Evolutionary conservation across 2,329 filamentous ascomycete species (phyloP).

Genomic region (Cercospora sojina): DNA sequence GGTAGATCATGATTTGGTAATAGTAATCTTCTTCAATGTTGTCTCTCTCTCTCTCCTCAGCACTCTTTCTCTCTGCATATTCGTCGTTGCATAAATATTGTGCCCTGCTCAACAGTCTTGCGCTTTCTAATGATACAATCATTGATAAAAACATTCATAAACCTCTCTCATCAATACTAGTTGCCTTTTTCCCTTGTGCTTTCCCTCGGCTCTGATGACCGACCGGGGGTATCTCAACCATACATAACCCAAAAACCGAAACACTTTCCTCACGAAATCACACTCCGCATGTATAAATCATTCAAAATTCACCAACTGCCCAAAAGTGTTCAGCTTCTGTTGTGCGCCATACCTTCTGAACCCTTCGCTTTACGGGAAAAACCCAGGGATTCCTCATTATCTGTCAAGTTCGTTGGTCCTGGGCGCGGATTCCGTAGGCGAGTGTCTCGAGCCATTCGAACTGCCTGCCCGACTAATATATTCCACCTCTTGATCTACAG

Average conservation of each 20-base stretch:
- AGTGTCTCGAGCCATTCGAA: neutral
- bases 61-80: too few species aligned
- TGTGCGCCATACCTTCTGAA: neutral
- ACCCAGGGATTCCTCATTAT: neutral
- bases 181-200: neutral
- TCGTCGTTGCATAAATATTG: neutral
- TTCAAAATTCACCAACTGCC: neutral
- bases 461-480: conserved; percentile 11
- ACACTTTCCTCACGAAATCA: neutral
- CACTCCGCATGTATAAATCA: neutral
- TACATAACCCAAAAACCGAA: neutral
- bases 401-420: neutral
- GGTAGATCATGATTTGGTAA: too few species aligned
- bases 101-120: neutral
- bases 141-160: neutral
- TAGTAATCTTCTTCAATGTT: neutral
- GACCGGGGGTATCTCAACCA: neutral
- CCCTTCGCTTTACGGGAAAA: neutral
- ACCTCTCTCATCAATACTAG: neutral
- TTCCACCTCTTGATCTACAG: conserved; percentile 24
- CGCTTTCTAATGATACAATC: neutral
- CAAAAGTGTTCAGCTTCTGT: neutral
- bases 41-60: neutral
- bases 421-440: neutral
- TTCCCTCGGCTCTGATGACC: neutral